Percentiles rank a stretch among this genome's conserved stretches.
Evolutionary conservation across 2,329 filamentous ascomycete species (phyloP).

Genomic region (Penicillium sp.): DNA sequence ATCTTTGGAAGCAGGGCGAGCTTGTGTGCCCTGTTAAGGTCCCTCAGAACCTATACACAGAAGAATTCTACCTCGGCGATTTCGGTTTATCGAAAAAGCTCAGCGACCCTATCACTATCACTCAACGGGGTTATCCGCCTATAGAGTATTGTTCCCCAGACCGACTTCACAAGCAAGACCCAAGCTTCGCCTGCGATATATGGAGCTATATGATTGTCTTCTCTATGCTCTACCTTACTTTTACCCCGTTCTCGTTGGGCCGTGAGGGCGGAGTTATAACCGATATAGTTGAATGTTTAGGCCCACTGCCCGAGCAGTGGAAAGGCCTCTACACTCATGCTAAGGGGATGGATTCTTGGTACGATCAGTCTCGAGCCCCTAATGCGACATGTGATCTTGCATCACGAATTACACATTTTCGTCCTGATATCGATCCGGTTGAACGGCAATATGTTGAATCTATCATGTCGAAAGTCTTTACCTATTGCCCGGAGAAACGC

Average conservation of each 20-base stretch:
- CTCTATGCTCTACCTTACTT: slow-evolving; percentile 20
- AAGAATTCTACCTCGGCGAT: slow-evolving; percentile 28
- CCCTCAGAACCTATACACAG: slow-evolving; percentile 20
- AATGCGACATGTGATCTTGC: slow-evolving; percentile 7
- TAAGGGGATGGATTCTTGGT: slow-evolving; percentile 22
- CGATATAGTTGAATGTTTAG: slow-evolving; percentile 19
- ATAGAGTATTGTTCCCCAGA: slow-evolving; percentile 24
- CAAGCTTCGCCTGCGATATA: slow-evolving; percentile 27
- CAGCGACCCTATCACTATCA: slow-evolving; percentile 7
- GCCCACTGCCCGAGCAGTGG: slow-evolving; percentile 24
- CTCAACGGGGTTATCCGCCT: slow-evolving; percentile 13
- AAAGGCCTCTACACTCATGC: slow-evolving; percentile 17
- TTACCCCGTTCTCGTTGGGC: slow-evolving; percentile 14
- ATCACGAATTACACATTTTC: slow-evolving; percentile 10
- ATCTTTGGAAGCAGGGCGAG: slow-evolving; percentile 25
- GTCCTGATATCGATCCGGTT: slow-evolving; percentile 17
- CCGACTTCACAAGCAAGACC: slow-evolving; percentile 21
- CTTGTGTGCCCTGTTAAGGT: slow-evolving; percentile 19
- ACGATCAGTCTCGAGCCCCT: slow-evolving; percentile 20
- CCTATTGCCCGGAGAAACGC: slow-evolving; percentile 21
- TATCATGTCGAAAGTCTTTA: slow-evolving; percentile 24
- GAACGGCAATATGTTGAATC: slow-evolving; percentile 20
- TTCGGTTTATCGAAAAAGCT: slow-evolving; percentile 26
- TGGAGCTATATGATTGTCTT: slow-evolving; percentile 32
- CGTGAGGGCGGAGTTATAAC: slow-evolving; percentile 17